Base-by-base conservation (phyloP, 225 moss, liverwort and hornwort genomes). In the Physcomitrium patens region DNA sequence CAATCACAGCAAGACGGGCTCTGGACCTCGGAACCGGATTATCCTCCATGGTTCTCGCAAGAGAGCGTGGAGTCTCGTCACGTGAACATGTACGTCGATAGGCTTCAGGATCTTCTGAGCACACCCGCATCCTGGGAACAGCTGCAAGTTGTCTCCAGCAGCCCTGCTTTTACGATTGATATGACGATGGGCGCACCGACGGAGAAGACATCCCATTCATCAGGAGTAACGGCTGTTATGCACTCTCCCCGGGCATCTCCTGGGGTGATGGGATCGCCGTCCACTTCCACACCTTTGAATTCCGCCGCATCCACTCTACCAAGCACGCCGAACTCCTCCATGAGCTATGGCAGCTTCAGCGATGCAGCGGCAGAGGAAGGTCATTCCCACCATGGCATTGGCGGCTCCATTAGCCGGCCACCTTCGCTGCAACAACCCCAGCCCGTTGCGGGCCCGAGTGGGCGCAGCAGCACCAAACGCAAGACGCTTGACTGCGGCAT, bases 321-420 rank as follows among this genome's bases (percentile, higher is more conserved):
- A 47, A 83, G 82, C 72, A 88, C 87, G 9, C 87, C 87, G 1
- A 88, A 85, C 75, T 85, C 88, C 37, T 88, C 88, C 56, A 80
- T 80, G 72, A 85, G 85, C 80, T 88, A 85, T 1, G 88, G 76
- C 8, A 82, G 82, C 77, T 80, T 85, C 62, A 85, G 88, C 63
- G 85, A 80, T 41, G 71, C 76, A 11, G 77, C 67, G 2, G 72
- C 53, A 1, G 79, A 74, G 23, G 82, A 85, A 23, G 86, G 83
- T 69, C 75, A 75, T 31, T 70, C 61, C 9, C 77, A 67, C 63
- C 65, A 68, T 61, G 76, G 44, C 17, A 78, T 59, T 18, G 48
- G 75, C 55, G 67, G 56, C 69, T 80, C 79, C 0, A 71, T 65
- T 14, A 67, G 74, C 8, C 83, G 77, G 15, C 44, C 82, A 3